These are phyloP conservation scores for Podaxis sp. DNA, from an alignment of 768 basidiomycete genomes.

Conservation along the genomic window DNA sequence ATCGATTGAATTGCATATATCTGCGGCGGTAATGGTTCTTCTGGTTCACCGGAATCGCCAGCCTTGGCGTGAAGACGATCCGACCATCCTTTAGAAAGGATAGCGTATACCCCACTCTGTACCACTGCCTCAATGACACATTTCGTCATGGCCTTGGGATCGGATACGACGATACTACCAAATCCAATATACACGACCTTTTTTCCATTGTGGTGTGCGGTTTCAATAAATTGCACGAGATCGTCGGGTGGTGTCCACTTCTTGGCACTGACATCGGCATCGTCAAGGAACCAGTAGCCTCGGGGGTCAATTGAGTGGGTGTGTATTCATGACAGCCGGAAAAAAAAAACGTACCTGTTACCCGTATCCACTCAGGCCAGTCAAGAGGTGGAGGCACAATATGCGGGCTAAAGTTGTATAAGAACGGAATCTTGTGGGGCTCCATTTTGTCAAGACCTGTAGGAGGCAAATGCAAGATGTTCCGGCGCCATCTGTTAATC, in stretches of 20 bases:
- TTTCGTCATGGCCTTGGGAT: conserved; percentile 90
- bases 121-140: conserved; percentile 87
- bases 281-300: conserved; percentile 98
- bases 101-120: conserved; percentile 85
- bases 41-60: conserved; percentile 55
- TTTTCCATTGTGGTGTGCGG: conserved; percentile 71
- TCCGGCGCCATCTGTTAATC: conserved; percentile 90
- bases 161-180: conserved; percentile 95
- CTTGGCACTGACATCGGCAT: conserved; percentile 83
- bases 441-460: conserved; percentile 96
- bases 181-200: conserved; percentile 98
- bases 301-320: conserved; percentile 1
- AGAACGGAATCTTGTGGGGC: conserved; percentile 95
- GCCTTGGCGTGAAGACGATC: conserved; percentile 78
- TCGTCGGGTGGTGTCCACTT: conserved; percentile 88
- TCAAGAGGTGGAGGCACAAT: conserved; percentile 93
- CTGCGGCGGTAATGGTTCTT: conserved; percentile 72
- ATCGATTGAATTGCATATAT: conserved; percentile 85
- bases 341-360: conserved; percentile 59
- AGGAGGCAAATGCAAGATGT: conserved; percentile 69
- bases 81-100: conserved; percentile 98
- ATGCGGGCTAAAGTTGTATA: conserved; percentile 95
- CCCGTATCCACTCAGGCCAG: conserved; percentile 98
- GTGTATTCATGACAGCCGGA: neutral
- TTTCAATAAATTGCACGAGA: conserved; percentile 79